Evolutionary conservation across 1,284 basidiomycete species (phyloP).

Genomic region (Amylostereum chailletii): DNA sequence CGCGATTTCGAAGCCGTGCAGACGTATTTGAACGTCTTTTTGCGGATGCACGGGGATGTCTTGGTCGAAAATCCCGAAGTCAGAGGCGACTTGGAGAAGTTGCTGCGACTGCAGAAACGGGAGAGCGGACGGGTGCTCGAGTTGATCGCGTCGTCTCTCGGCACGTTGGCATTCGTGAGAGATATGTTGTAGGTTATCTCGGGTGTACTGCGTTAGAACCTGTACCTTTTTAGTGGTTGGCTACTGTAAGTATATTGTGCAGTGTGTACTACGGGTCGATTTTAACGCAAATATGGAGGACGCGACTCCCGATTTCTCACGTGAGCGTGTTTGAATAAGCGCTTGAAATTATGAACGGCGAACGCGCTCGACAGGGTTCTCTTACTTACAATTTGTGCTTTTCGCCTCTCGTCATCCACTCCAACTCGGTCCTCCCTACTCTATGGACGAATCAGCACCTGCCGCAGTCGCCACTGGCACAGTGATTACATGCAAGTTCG

Average conservation of each 20-base stretch:
- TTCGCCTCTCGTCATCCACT: neutral
- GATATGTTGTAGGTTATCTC: slow-evolving; percentile 26
- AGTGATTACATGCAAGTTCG: slow-evolving; percentile 67
- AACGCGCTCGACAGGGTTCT: no score
- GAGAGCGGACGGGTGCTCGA: slow-evolving; percentile 72
- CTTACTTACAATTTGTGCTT: neutral
- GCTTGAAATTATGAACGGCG: no score
- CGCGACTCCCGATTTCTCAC: no score
- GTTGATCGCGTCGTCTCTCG: slow-evolving; percentile 61
- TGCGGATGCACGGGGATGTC: slow-evolving; percentile 79
- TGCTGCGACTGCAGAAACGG: slow-evolving; percentile 56
- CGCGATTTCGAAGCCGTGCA: slow-evolving; percentile 96
- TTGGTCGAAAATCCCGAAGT: slow-evolving; percentile 67
- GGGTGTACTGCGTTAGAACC: neutral
- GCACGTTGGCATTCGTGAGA: slow-evolving; percentile 63
- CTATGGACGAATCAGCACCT: slow-evolving; percentile 31
- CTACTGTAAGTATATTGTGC: no score
- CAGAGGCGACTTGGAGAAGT: slow-evolving; percentile 39
- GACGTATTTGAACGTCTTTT: slow-evolving; percentile 78
- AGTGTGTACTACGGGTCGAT: neutral
- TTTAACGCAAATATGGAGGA: no score
- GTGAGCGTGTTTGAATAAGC: no score
- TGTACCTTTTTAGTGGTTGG: no score
- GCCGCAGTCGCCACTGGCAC: slow-evolving; percentile 46
- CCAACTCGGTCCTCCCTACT: neutral